These are phyloP conservation scores for Fusarium hostae DNA, from an alignment of 2,329 filamentous ascomycete species.

Conservation along the genomic window DNA sequence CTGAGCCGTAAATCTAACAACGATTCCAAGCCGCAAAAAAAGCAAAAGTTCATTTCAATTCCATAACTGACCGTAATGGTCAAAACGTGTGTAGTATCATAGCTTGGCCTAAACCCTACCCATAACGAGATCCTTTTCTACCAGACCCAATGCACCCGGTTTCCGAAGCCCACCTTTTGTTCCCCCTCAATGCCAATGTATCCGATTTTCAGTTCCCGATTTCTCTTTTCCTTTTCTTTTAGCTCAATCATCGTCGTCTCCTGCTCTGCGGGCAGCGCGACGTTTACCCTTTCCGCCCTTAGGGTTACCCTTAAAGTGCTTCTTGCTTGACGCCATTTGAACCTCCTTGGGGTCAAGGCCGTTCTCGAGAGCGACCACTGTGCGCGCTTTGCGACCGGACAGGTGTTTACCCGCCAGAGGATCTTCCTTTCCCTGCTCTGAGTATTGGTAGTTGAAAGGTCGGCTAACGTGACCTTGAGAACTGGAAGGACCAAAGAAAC, in stretches of 20 bases:
- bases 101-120: slow-evolving; percentile 23
- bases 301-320: slow-evolving; percentile 89
- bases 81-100: slow-evolving; percentile 33
- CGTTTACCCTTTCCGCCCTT: slow-evolving; percentile 66
- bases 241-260: slow-evolving; percentile 38
- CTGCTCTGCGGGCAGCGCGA: slow-evolving; percentile 32
- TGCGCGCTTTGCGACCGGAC: slow-evolving; percentile 83
- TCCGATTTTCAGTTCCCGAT: slow-evolving; percentile 58
- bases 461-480: slow-evolving; percentile 74
- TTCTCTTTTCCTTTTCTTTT: slow-evolving; percentile 57
- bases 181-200: slow-evolving; percentile 40
- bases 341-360: slow-evolving; percentile 86
- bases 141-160: slow-evolving; percentile 36
- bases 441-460: slow-evolving; percentile 93
- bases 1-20: not conserved
- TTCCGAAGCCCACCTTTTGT: slow-evolving; percentile 64
- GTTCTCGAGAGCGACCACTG: slow-evolving; percentile 84
- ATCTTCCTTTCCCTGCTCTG: slow-evolving; percentile 73
- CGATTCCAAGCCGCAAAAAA: slow-evolving; percentile 17
- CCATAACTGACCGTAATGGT: slow-evolving; percentile 29
- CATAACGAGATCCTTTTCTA: slow-evolving; percentile 31
- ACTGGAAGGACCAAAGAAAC: slow-evolving; percentile 81
- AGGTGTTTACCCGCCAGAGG: slow-evolving; percentile 69
- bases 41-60: slow-evolving; percentile 35
- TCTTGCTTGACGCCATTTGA: slow-evolving; percentile 76